Evolutionary conservation across 164 flowering plant species (phyloP), one percentile per base, ranked within the genome.

Genomic region (Paratinospora sagittata): DNA sequence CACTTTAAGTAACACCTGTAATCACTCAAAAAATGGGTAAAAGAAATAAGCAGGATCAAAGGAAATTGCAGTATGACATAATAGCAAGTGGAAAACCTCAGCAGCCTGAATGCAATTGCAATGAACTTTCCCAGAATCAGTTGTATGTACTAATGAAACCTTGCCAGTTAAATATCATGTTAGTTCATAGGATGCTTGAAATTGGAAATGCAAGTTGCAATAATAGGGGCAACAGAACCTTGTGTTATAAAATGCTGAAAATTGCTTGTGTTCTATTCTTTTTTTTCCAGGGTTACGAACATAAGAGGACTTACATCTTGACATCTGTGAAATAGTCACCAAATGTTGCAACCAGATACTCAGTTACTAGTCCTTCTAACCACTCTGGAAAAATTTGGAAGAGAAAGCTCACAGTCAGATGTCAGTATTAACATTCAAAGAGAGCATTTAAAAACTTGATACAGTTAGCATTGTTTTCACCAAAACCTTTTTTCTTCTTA

Each of bases 281-380:
- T 6, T 39, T 8, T 52, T 52, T 13, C 19, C n/a, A 52, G 19
- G 16, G 19, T 8, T 16, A 52, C 5, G 19, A 21, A 52, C 6
- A 13, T 2, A 73, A 63, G 27, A n/a, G 76, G 61, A 73, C 94
- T 88, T 80, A 95, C 99, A 92, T 80, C 75, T 91, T 95, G 30
- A 92, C 87, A 80, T 95, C 99, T 49, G 85, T 71, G 69, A 95
- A 95, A 79, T 95, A 95, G 79, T 95, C 99, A 72, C 90, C 87
- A 85, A 95, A 95, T 74, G 99, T 95, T 76, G 91, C 96, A 77
- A 91, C 93, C 26, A 95, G 80, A 84, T 83, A 92, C 75, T 92
- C 98, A 16, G 99, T 95, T 67, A 91, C 96, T 81, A 90, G 87
- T 70, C 95, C 98, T 78, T 95, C 99, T 63, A 72, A 73, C 99